These are phyloP conservation scores for Cyclotella choctawhatcheeana DNA, from an alignment of 108 stramenopile species.

Conservation along the genomic window DNA sequence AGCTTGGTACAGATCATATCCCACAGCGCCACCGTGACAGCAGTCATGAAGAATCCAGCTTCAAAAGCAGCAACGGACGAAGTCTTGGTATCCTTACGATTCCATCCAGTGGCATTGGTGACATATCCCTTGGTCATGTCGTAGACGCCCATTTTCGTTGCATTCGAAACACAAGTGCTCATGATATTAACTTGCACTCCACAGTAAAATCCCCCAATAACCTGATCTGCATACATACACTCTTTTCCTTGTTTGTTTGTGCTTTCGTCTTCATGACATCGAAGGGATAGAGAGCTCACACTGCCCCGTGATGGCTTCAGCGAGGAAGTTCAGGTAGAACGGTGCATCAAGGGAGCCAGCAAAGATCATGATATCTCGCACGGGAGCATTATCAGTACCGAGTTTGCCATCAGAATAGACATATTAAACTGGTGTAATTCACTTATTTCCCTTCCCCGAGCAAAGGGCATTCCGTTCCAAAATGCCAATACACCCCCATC, in stretches of 20 bases:
- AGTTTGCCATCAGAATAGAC: too few relatives aligned
- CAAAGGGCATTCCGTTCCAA: conserved; percentile 91
- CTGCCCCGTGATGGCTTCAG: conserved; percentile 88
- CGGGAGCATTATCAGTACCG: conserved; percentile 67
- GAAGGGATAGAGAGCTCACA: conserved; percentile 83
- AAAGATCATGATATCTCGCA: conserved; percentile 74
- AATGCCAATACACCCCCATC: conserved; percentile 84
- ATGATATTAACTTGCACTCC: conserved; percentile 86
- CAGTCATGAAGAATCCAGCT: conserved; percentile 94
- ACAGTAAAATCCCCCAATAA: conserved; percentile 91
- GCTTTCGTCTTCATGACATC: conserved; percentile 93
- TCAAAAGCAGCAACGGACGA: conserved; percentile 71
- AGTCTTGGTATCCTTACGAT: conserved; percentile 76
- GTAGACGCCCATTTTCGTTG: conserved; percentile 94
- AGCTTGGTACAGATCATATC: conserved; percentile 74
- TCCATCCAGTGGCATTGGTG: conserved; percentile 67
- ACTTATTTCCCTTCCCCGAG: conserved; percentile 88
- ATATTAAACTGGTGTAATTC: conserved; percentile 86
- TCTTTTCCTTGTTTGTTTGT: conserved; percentile 81
- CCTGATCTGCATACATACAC: conserved; percentile 83
- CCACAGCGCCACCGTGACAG: conserved; percentile 83
- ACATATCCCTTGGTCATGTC: conserved; percentile 90
- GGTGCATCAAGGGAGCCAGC: conserved; percentile 76
- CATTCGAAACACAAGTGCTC: conserved; percentile 91
- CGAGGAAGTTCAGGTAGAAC: conserved; percentile 86